Evolutionary conservation across 495 filamentous ascomycete genomes (phyloP).

Genomic region (Tuber aestivum): DNA sequence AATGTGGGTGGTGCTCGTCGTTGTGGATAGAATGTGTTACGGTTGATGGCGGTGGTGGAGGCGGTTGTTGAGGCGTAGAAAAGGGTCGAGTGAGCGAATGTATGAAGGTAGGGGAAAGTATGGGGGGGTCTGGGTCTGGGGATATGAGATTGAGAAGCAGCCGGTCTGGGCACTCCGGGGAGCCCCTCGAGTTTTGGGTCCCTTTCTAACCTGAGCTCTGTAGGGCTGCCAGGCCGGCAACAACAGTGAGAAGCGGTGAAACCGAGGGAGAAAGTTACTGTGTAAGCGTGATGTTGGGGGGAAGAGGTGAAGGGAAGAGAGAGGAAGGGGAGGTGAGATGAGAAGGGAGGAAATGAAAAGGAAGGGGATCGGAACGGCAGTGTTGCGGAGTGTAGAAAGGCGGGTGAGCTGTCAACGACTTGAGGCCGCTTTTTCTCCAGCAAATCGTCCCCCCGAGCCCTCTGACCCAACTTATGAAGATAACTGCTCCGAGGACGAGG

Average conservation of each 20-base stretch:
- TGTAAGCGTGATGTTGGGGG: conserved; percentile 25
- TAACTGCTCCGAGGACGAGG: conserved; percentile 26
- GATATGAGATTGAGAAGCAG: conserved; percentile 34
- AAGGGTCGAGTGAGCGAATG: conserved; percentile 40
- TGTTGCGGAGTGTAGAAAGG: conserved; percentile 16
- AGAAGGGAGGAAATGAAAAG: conserved; percentile 16
- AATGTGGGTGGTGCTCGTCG: conserved; percentile 5
- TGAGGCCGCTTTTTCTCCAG: conserved; percentile 27
- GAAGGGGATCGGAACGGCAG: conserved; percentile 13
- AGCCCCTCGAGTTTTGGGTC: conserved; percentile 3
- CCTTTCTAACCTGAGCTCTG: conserved; percentile 1
- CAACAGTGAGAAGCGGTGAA: conserved; percentile 3
- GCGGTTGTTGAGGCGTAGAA: conserved; percentile 31
- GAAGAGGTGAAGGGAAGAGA: conserved; percentile 15
- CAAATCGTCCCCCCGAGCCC: conserved; percentile 17
- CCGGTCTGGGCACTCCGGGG: conserved; percentile 1
- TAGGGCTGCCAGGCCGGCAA: conserved; percentile 2
- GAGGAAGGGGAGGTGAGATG: conserved; percentile 25
- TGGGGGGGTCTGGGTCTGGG: conserved; percentile 31
- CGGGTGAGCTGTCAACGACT: conserved; percentile 39
- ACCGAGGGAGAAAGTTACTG: conserved; percentile 11
- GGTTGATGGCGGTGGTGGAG: conserved; percentile 1
- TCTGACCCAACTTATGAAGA: background rate
- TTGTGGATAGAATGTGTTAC: background rate
- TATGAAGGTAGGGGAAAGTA: conserved; percentile 38